Evolutionary conservation across 2,329 filamentous ascomycete genomes (phyloP).

Genomic region (Penicillium sclerotiorum): DNA sequence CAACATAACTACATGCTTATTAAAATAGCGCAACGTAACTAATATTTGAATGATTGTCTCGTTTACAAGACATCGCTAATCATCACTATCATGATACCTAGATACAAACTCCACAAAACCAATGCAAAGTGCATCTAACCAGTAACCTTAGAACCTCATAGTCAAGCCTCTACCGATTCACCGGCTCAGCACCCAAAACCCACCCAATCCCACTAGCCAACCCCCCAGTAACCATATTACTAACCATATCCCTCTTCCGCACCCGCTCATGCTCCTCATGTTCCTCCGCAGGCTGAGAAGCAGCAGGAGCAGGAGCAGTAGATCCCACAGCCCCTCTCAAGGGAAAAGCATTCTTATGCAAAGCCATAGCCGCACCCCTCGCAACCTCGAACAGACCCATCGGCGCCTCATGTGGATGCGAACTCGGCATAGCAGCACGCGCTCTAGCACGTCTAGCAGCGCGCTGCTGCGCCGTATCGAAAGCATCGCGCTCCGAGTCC

Average conservation of each 20-base stretch:
- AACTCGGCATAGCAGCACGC: conserved; percentile 26
- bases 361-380: conserved; percentile 51
- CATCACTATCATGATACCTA: neutral
- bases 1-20: too few relatives aligned
- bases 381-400: conserved; percentile 57
- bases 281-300: neutral
- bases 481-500: conserved; percentile 48
- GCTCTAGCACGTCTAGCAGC: conserved; percentile 35
- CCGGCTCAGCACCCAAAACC: conserved; percentile 60
- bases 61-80: too few relatives aligned
- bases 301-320: neutral
- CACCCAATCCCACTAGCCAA: conserved; percentile 66
- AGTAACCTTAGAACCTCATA: neutral
- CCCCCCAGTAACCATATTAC: conserved; percentile 65
- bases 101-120: neutral
- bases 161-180: conserved; percentile 34
- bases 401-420: conserved; percentile 48
- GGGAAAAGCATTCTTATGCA: conserved; percentile 53
- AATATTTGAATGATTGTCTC: too few relatives aligned
- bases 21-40: too few relatives aligned
- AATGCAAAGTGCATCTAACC: neutral
- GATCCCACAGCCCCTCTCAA: conserved; percentile 31
- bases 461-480: conserved; percentile 46
- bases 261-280: conserved; percentile 36
- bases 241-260: conserved; percentile 59